Evolutionary conservation across 345 rosid genomes (phyloP), one percentile per base, ranked within the genome.

Genomic region (Ricinus communis): DNA sequence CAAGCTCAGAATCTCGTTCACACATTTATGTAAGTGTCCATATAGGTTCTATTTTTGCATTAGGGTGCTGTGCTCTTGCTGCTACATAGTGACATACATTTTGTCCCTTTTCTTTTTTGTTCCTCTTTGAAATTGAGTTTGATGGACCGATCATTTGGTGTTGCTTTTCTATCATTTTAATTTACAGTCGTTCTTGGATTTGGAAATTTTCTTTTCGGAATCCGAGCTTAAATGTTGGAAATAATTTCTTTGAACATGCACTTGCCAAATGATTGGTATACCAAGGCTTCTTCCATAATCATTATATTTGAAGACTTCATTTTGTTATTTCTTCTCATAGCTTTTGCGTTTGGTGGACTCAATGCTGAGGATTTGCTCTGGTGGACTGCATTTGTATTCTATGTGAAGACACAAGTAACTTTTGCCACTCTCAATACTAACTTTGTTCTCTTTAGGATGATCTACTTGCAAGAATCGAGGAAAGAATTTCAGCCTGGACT

Each of bases 401-500:
- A 1, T 49, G 41, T 12, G 43, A 28, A 28, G 43, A 49, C 11
- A 9, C 25, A 27, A 47, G 56, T 65, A 27, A 68, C 27, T 73
- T 60, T 62, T 49, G 19, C 63, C 18, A 51, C 25, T 66, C 66
- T 18, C 33, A 46, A 59, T n/a, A 21, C 8, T 33, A 65, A 54
- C 18, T 49, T 68, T 73, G 16, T 63, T 51, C 65, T 61, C 73
- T 78, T 47, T 61, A 91, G 99, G 97, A 90, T 77, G 77, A 78
- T 8, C 62, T 88, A 68, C 71, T 90, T 67, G 78, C 81, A 72
- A 89, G 78, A 71, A 79, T 95, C 46, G 96, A 90, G 73, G 93
- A 90, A 75, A 86, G 85, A 85, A 77, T 95, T 55, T 85, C 97
- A 1, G 87, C 93, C 1, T 95, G 97, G 97, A 88, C 92, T 59